A percentile compares a stretch with the other conserved stretches of the same genome.
Conservation (phyloP, 805 yeast species). For the Spathaspora sp. region DNA sequence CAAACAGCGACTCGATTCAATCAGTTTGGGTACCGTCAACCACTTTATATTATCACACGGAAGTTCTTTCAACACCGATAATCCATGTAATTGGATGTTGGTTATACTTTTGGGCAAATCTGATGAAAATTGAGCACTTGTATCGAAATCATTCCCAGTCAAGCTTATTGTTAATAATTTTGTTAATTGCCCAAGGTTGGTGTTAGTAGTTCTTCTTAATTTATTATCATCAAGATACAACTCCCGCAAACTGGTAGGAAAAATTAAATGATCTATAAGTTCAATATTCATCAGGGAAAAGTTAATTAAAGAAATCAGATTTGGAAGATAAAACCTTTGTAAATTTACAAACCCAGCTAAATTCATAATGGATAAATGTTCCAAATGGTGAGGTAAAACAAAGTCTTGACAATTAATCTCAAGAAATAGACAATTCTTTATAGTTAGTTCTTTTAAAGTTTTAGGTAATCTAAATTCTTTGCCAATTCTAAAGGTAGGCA, state of each 20-base stretch:
- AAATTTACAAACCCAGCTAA: slow-evolving; percentile 2
- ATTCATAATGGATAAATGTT: background rate
- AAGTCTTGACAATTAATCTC: slow-evolving; percentile 1
- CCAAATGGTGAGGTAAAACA: background rate
- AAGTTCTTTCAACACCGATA: background rate
- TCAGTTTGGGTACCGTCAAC: background rate
- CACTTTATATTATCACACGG: slow-evolving; percentile 1
- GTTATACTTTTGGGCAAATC: slow-evolving; percentile 2
- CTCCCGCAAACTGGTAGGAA: background rate
- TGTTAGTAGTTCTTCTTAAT: background rate
- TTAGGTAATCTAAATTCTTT: slow-evolving; percentile 1
- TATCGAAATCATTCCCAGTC: slow-evolving; percentile 1
- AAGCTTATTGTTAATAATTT: background rate
- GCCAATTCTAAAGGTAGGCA: slow-evolving; percentile 2
- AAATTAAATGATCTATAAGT: slow-evolving; percentile 1
- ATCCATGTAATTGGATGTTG: background rate
- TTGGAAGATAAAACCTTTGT: background rate
- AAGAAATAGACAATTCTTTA: slow-evolving; percentile 2
- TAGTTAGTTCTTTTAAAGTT: background rate
- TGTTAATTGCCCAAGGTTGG: slow-evolving; percentile 1
- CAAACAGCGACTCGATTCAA: background rate
- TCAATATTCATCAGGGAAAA: slow-evolving; percentile 4
- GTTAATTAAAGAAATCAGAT: background rate
- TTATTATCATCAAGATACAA: slow-evolving; percentile 4
- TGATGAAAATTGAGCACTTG: slow-evolving; percentile 1